Evolutionary conservation across 306 rosid genomes (phyloP), one percentile per base, ranked within the genome.

Genomic region (Cicer pinnatifidum): DNA sequence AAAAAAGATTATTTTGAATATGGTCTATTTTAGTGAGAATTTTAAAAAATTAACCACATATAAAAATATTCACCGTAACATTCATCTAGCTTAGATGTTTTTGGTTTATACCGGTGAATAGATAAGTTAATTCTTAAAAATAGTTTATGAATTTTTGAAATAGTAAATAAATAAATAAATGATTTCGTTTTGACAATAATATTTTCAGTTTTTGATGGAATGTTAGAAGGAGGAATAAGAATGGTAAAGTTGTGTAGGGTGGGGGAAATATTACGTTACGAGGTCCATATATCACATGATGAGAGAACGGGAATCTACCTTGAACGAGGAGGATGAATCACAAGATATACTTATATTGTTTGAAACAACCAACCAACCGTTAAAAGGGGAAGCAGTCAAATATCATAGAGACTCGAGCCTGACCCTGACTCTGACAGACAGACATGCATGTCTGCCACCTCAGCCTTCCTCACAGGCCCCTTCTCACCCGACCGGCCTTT

Each of bases 381-480:
- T 48, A 56, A 61, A 73, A 47, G 16, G 33, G 78, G 40, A 9
- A 33, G 48, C 60, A 13, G 60, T 67, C 80, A 38, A 75, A 16
- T 19, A 45, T 78, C 71, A 84, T 61, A 8, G 86, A 84, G 69
- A 62, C 15, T 20, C 70, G 87, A 75, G 85, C 83, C 57, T 58
- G 66, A 67, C 35, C 33, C 33, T 28, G 35, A 28, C 33, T 0
- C 33, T 23, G 33, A 23, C 4, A 23, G 33, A 23, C 64, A 71
- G 73, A 59, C 40, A 73, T 60, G 83, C 85, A 76, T 78, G 90
- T 87, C 81, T 70, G 88, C 87, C 84, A 79, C 35, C 78, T 85
- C 85, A 78, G 8, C 19, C 3, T 37, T 38, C n/a, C 0, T 53
- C 2, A 45, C 45, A 35, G 53, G 67, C 6, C 33, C 33, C 33